phyloP scores from a whole-genome alignment of 2,329 filamentous ascomycete genomes.

The Exophiala viscosa region DNA sequence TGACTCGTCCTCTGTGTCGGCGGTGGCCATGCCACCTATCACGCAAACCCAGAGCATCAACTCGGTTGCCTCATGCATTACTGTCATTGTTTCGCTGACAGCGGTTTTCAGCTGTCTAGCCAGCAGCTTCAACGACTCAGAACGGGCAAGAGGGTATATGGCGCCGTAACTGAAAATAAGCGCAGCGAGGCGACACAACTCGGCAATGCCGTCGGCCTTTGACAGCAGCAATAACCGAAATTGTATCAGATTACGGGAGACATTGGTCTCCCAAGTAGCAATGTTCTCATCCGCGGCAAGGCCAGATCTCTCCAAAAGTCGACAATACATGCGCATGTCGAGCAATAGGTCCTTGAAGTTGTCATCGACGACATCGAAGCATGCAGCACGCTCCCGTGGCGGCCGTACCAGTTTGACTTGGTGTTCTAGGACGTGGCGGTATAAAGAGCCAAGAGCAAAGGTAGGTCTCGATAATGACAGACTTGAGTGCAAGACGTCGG shows the following conservation, averaged over 20 bases:
- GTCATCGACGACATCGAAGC: slow-evolving; percentile 2
- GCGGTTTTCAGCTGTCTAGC: neutral
- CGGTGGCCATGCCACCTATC: slow-evolving; percentile 3
- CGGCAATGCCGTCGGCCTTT: neutral
- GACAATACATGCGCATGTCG: slow-evolving; percentile 12
- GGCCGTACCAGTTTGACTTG: slow-evolving; percentile 8
- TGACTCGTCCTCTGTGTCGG: neutral
- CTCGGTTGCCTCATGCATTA: neutral
- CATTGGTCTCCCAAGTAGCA: slow-evolving; percentile 10
- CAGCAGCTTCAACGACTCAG: neutral
- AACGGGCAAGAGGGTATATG: slow-evolving; percentile 6
- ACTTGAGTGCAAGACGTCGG: slow-evolving; percentile 13
- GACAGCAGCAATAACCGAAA: slow-evolving; percentile 4
- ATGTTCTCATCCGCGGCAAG: neutral
- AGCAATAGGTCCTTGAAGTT: slow-evolving; percentile 13
- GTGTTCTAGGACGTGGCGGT: slow-evolving; percentile 9
- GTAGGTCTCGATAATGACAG: slow-evolving; percentile 1
- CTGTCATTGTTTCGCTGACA: neutral
- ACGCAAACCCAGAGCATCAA: slow-evolving; percentile 9
- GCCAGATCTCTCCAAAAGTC: neutral
- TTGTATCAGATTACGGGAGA: slow-evolving; percentile 11
- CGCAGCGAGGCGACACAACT: slow-evolving; percentile 9
- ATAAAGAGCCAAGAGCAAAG: slow-evolving; percentile 7
- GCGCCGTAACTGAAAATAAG: slow-evolving; percentile 13
- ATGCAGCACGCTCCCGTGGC: slow-evolving; percentile 3